Percentiles rank a stretch among this genome's conserved stretches.
Evolutionary conservation across 805 yeast genomes (phyloP).

Genomic region (Tetrapisispora iriomotensis): DNA sequence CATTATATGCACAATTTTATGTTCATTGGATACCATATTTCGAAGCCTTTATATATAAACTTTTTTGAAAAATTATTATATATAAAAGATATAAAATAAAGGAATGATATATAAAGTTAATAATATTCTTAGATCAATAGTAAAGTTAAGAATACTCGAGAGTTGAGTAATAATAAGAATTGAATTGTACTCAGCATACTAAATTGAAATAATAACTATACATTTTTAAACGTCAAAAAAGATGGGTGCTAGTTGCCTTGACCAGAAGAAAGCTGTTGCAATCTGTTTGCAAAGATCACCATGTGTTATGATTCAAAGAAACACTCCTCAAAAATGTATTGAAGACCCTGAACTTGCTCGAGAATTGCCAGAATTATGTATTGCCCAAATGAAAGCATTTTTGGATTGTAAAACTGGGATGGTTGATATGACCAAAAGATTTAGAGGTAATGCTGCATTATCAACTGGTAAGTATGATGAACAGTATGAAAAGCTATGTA

Average conservation of each 20-base stretch:
- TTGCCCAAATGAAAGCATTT: slow-evolving; percentile 74
- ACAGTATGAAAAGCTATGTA: slow-evolving; percentile 65
- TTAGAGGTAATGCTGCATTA: slow-evolving; percentile 86
- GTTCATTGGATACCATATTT: too few relatives aligned
- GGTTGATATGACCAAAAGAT: slow-evolving; percentile 84
- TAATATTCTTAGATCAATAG: too few relatives aligned
- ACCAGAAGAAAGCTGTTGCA: slow-evolving; percentile 90
- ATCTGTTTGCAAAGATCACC: slow-evolving; percentile 93
- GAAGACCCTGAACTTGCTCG: slow-evolving; percentile 66
- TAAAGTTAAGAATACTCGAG: too few relatives aligned
- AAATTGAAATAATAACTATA: too few relatives aligned
- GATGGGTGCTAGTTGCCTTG: slow-evolving; percentile 81
- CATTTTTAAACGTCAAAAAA: too few relatives aligned
- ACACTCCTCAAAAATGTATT: slow-evolving; percentile 82
- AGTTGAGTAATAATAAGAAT: too few relatives aligned
- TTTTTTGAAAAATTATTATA: too few relatives aligned
- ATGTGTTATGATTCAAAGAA: slow-evolving; percentile 81
- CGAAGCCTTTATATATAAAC: too few relatives aligned
- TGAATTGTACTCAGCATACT: too few relatives aligned
- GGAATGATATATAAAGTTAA: too few relatives aligned
- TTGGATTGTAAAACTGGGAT: slow-evolving; percentile 86
- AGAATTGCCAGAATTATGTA: slow-evolving; percentile 80
- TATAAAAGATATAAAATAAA: too few relatives aligned
- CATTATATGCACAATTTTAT: too few relatives aligned
- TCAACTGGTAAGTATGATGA: slow-evolving; percentile 91